Conservation (phyloP, 2,329 filamentous ascomycete genomes). For the Fusarium sp. region DNA sequence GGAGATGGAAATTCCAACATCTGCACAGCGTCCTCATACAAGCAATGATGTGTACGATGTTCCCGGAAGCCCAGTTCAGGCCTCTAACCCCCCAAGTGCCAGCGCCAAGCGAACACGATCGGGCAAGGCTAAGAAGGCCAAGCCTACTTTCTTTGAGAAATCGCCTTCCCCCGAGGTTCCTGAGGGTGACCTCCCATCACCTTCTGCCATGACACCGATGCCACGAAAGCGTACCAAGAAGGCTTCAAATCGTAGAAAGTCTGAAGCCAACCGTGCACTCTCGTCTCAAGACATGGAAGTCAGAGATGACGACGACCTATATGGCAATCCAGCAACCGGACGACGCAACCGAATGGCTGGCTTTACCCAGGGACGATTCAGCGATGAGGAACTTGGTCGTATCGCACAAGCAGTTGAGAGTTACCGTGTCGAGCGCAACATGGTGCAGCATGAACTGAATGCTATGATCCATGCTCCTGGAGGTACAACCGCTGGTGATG, state of each 20-base stretch:
- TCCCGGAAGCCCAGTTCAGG: constrained; percentile 36
- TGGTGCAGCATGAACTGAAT: constrained; percentile 60
- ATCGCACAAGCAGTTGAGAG: constrained; percentile 55
- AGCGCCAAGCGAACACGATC: constrained; percentile 45
- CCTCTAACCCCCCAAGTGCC: constrained; percentile 35
- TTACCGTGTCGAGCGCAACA: constrained; percentile 55
- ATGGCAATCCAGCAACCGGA: constrained; percentile 16
- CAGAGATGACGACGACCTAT: constrained; percentile 30
- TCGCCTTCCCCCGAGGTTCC: constrained; percentile 33
- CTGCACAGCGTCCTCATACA: constrained; percentile 26
- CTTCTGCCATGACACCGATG: constrained; percentile 47
- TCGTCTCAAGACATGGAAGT: constrained; percentile 36
- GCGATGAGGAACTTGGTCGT: constrained; percentile 53
- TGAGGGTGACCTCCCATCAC: constrained; percentile 46
- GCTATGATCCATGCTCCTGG: constrained; percentile 52
- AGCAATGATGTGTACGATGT: constrained; percentile 40
- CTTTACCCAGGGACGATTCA: constrained; percentile 55
- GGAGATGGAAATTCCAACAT: constrained; percentile 28
- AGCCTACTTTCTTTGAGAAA: constrained; percentile 57
- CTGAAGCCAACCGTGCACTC: constrained; percentile 28
- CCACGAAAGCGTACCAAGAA: constrained; percentile 45
- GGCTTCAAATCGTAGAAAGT: constrained; percentile 41
- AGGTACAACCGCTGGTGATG: constrained; percentile 49
- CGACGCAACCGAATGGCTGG: constrained; percentile 41
- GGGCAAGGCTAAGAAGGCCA: constrained; percentile 58